These are phyloP conservation scores for Ceratocystis eucalypticola DNA, from an alignment of 2,329 filamentous ascomycete species.

Conservation along the genomic window DNA sequence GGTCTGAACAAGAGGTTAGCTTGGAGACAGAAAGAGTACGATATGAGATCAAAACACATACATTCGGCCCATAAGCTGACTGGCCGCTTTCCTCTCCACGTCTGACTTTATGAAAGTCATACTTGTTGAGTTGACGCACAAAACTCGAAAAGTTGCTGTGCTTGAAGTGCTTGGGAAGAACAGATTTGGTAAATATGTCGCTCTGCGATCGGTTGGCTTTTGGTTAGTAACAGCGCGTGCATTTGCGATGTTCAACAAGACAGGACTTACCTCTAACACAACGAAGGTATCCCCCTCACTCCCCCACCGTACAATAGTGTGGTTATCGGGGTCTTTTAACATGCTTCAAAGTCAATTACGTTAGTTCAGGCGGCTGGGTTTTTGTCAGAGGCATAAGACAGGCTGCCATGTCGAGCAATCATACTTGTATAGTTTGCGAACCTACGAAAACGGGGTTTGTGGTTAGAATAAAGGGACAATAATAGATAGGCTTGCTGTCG, in stretches of 20 bases:
- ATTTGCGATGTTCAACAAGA: not conserved
- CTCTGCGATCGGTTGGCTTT: constrained; percentile 43
- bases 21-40: not conserved
- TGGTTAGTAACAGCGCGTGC: constrained; percentile 10
- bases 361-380: constrained; percentile 17
- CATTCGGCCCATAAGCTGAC: constrained; percentile 60
- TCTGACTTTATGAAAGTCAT: constrained; percentile 96
- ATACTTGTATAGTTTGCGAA: constrained; percentile 97
- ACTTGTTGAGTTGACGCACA: constrained; percentile 90
- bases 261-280: constrained; percentile 64
- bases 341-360: constrained; percentile 48
- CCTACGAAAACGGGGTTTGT: constrained; percentile 37
- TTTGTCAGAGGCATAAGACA: constrained; percentile 12
- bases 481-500: not conserved
- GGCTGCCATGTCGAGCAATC: constrained; percentile 25
- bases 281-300: constrained; percentile 93
- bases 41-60: constrained; percentile 30
- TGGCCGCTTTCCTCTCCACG: constrained; percentile 28
- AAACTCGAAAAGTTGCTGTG: constrained; percentile 98
- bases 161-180: constrained; percentile 96
- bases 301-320: constrained; percentile 88
- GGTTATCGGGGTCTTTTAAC: constrained; percentile 88
- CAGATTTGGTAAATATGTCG: constrained; percentile 94
- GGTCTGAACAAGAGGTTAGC: constrained; percentile 36
- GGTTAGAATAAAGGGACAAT: constrained; percentile 1